A percentile compares a stretch with the other conserved stretches of the same genome.
These are phyloP conservation scores for Nicotiana rustica DNA, from an alignment of 305 asterid species.

Conservation along the genomic window DNA sequence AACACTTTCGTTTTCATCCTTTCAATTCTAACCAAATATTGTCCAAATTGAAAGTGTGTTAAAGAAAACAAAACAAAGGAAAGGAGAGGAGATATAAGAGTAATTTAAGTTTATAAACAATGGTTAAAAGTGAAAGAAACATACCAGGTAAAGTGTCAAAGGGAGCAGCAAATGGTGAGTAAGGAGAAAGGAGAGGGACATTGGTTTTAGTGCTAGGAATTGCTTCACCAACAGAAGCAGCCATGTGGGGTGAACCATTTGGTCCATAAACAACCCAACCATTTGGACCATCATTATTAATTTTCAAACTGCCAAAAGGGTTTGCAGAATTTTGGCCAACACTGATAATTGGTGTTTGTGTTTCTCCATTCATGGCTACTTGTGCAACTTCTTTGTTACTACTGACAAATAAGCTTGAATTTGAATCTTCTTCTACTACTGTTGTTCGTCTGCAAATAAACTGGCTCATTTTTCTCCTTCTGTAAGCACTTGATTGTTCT, in stretches of 20 bases:
- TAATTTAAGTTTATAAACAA: neutral
- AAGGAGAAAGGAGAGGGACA: constrained; percentile 22
- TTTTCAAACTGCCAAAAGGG: constrained; percentile 29
- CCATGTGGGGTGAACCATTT: constrained; percentile 43
- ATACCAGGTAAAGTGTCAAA: constrained; percentile 60
- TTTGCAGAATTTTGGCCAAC: constrained; percentile 15
- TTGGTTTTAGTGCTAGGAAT: constrained; percentile 26
- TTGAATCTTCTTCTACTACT: constrained; percentile 32
- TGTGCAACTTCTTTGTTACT: constrained; percentile 31
- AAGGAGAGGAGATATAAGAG: neutral
- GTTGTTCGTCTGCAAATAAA: constrained; percentile 52
- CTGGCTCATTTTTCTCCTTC: constrained; percentile 76
- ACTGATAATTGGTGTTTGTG: constrained; percentile 30
- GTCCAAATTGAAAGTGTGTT: neutral
- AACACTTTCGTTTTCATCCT: neutral
- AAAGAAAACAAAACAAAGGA: neutral
- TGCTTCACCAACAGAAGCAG: constrained; percentile 38
- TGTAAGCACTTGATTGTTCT: constrained; percentile 75
- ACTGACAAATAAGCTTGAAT: constrained; percentile 17
- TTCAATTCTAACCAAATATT: neutral
- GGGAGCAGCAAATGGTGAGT: constrained; percentile 46
- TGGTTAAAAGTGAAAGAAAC: neutral
- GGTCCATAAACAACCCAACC: constrained; percentile 44
- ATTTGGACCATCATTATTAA: constrained; percentile 32
- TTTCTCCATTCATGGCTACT: neutral